A percentile compares a stretch with the other conserved stretches of the same genome.
Conservation (phyloP, 352 stramenopile genomes). For the Halophytophthora batemanensis region DNA sequence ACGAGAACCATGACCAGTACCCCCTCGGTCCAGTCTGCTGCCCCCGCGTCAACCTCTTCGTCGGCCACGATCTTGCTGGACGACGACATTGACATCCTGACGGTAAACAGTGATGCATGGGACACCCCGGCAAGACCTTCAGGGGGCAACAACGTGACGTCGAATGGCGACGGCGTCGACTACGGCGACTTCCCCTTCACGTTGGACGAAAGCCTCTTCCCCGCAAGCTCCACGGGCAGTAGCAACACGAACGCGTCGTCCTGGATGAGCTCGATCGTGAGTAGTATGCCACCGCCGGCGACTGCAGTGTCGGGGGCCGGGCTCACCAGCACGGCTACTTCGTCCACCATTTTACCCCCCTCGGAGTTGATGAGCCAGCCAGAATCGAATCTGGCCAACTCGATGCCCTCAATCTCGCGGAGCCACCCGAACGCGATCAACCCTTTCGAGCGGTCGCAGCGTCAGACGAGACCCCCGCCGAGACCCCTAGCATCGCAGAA, state of each 20-base stretch:
- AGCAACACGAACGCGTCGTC: conserved; percentile 16
- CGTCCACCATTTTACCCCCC: conserved; percentile 12
- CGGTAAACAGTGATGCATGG: conserved; percentile 64
- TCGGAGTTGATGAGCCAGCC: conserved; percentile 31
- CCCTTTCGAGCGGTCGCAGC: conserved; percentile 38
- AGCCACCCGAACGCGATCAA: conserved; percentile 56
- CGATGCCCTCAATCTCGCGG: conserved; percentile 60
- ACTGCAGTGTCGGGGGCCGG: conserved; percentile 2
- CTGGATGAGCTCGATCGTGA: conserved; percentile 31
- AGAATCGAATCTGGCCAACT: conserved; percentile 49
- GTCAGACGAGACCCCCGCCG: conserved; percentile 12
- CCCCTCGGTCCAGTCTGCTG: neutral
- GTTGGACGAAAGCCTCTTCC: conserved; percentile 58
- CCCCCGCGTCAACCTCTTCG: conserved; percentile 5
- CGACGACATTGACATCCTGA: conserved; percentile 63
- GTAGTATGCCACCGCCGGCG: conserved; percentile 15
- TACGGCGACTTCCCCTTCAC: conserved; percentile 52
- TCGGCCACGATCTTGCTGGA: conserved; percentile 40
- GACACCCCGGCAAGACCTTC: conserved; percentile 28
- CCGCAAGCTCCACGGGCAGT: conserved; percentile 18
- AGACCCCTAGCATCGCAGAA: conserved; percentile 21
- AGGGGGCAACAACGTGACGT: conserved; percentile 16
- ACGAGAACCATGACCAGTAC: conserved; percentile 8
- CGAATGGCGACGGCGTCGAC: conserved; percentile 25
- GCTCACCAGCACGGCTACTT: conserved; percentile 3